Evolutionary conservation across 2,329 filamentous ascomycete species (phyloP).

Genomic region (Trichoderma sp.): DNA sequence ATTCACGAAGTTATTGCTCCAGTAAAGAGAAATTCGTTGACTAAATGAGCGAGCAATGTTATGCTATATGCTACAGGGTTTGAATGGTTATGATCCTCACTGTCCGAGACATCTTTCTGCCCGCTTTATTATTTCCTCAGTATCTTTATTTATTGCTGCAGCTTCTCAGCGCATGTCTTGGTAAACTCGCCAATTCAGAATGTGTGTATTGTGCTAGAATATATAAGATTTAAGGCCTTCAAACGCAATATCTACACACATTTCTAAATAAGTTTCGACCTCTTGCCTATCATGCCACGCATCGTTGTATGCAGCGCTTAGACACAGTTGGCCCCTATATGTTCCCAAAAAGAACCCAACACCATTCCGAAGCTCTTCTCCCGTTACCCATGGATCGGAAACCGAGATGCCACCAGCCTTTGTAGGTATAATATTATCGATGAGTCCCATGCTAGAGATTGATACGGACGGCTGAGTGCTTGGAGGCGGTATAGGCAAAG

Average conservation of each 20-base stretch:
- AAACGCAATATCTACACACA: not conserved
- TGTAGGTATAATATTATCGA: constrained; percentile 36
- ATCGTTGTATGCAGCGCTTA: constrained; percentile 46
- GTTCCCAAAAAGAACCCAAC: constrained; percentile 44
- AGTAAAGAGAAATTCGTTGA: too few relatives aligned
- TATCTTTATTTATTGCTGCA: too few relatives aligned
- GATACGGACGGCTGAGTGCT: not conserved
- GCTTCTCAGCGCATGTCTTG: too few relatives aligned
- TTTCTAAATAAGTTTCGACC: not conserved
- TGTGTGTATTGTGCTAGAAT: not conserved
- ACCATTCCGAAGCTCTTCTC: constrained; percentile 45
- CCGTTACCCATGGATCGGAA: constrained; percentile 45
- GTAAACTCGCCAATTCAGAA: too few relatives aligned
- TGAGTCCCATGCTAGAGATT: not conserved
- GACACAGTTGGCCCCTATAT: constrained; percentile 36
- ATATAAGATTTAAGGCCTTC: not conserved
- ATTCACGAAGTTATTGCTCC: too few relatives aligned
- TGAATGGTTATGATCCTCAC: too few relatives aligned
- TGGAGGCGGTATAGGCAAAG: not conserved
- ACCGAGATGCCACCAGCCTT: constrained; percentile 32
- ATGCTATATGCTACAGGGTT: too few relatives aligned
- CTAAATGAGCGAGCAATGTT: too few relatives aligned
- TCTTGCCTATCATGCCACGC: constrained; percentile 40
- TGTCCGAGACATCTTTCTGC: too few relatives aligned
- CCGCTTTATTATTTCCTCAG: too few relatives aligned